phyloP scores from a whole-genome alignment of 139 green algal species.

The Tetratostichococcus sp. region DNA sequence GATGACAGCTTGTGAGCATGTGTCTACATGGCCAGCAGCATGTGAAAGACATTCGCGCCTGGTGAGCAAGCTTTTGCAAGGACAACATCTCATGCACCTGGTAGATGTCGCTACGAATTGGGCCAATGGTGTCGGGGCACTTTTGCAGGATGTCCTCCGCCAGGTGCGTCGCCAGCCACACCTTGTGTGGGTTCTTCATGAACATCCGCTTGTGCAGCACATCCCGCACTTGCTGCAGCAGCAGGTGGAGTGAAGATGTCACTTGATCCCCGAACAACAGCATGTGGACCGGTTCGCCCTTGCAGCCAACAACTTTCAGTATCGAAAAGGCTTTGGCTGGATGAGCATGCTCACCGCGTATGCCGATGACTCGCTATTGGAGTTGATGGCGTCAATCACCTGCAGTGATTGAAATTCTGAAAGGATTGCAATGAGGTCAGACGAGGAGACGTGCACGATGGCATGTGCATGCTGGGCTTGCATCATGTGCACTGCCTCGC shows the following conservation, averaged over 20 bases:
- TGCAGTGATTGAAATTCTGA: not conserved
- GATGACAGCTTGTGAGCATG: no score
- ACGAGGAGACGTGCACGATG: no score
- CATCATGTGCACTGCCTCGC: no score
- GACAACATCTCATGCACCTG: not conserved
- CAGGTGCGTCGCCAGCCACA: not conserved
- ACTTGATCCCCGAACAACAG: no score
- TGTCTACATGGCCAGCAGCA: no score
- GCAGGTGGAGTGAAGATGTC: not conserved
- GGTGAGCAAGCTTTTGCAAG: no score
- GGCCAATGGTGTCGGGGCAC: not conserved
- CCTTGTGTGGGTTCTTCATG: not conserved
- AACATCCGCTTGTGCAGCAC: not conserved
- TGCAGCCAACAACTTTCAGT: no score
- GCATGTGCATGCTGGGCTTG: not conserved
- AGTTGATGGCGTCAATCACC: not conserved
- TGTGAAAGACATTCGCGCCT: no score
- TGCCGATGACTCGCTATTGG: not conserved
- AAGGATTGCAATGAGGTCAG: no score
- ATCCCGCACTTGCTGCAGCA: not conserved
- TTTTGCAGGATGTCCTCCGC: not conserved
- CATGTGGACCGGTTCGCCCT: no score
- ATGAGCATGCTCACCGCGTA: not conserved
- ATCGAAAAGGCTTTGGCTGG: no score
- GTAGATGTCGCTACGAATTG: not conserved